phyloP scores from a whole-genome alignment of 805 yeast genomes.

The Wickerhamomyces mucosus region DNA sequence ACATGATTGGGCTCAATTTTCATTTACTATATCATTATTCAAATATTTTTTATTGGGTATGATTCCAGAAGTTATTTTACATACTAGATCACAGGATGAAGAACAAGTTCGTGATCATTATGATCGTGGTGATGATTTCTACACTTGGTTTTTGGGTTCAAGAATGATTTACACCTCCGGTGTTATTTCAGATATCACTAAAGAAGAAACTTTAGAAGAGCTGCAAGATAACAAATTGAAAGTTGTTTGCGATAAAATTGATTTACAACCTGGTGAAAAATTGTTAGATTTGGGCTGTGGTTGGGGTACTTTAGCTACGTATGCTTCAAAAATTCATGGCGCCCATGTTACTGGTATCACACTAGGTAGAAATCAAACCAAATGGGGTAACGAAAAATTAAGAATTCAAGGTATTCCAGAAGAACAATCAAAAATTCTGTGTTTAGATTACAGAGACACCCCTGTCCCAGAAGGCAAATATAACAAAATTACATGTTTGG shows the following conservation, averaged over 20 bases:
- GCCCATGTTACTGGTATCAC: conserved; percentile 87
- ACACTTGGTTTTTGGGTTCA: conserved; percentile 89
- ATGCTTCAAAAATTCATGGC: conserved; percentile 72
- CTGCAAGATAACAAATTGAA: conserved; percentile 87
- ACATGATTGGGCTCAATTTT: conserved; percentile 85
- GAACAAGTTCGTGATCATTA: conserved; percentile 94
- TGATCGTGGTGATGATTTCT: conserved; percentile 94
- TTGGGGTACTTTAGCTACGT: conserved; percentile 90
- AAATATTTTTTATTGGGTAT: conserved; percentile 75
- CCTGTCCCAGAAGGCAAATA: conserved; percentile 64
- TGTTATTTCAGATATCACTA: conserved; percentile 58
- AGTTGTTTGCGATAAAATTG: conserved; percentile 80
- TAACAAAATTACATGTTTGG: conserved; percentile 82
- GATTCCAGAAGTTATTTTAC: conserved; percentile 90
- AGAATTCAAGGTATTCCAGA: conserved; percentile 55
- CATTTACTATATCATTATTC: conserved; percentile 69
- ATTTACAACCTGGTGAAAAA: conserved; percentile 59
- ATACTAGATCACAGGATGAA: conserved; percentile 89
- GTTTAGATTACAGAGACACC: conserved; percentile 86
- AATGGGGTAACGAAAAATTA: conserved; percentile 73
- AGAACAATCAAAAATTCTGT: conserved; percentile 67
- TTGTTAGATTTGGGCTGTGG: conserved; percentile 89
- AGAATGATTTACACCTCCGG: conserved; percentile 93
- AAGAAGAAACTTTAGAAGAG: conserved; percentile 66
- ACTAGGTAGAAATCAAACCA: conserved; percentile 82